A percentile compares a stretch with the other conserved stretches of the same genome.
phyloP scores from a whole-genome alignment of 495 filamentous ascomycete species.

The Tuber melanosporum region DNA sequence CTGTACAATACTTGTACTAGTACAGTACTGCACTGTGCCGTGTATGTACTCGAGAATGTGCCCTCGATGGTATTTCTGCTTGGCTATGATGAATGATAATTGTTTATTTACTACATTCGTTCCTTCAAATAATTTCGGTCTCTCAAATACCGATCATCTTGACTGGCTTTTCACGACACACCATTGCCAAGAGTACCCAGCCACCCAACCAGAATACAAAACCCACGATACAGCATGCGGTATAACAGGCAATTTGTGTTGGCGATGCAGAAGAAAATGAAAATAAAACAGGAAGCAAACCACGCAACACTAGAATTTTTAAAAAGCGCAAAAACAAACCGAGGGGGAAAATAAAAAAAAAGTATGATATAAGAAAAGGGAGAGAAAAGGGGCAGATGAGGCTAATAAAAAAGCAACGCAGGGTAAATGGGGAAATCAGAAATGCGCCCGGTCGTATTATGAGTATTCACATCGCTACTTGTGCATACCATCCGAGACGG shows the following conservation, averaged over 20 bases:
- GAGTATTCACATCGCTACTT: neutral
- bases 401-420: neutral
- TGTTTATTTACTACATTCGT: neutral
- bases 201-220: neutral
- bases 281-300: neutral
- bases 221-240: no score
- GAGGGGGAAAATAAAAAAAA: neutral
- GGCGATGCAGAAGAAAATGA: no score
- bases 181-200: no score
- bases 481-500: neutral
- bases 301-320: neutral
- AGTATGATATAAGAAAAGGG: neutral
- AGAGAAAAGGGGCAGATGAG: neutral
- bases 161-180: neutral
- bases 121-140: neutral
- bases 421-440: neutral
- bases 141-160: neutral
- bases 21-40: neutral
- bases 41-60: neutral
- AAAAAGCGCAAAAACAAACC: neutral
- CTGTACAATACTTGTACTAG: no score
- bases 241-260: no score
- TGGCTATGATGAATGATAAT: neutral
- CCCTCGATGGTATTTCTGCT: neutral
- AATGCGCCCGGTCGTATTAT: neutral